Evolutionary conservation across 2,329 filamentous ascomycete species (phyloP).

Genomic region (Fusarium nisikadoi): DNA sequence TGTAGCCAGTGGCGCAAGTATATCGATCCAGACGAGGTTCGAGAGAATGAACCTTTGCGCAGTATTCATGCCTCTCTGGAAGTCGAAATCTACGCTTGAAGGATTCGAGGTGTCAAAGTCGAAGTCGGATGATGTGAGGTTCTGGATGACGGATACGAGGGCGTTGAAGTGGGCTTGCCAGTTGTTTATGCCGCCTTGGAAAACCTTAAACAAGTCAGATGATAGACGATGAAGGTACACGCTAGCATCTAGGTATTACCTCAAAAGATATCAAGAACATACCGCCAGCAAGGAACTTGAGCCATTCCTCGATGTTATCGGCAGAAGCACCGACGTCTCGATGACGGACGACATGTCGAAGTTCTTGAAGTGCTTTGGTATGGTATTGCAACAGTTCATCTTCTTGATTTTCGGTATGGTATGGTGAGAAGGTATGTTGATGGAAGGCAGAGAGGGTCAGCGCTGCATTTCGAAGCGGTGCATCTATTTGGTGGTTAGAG

Average conservation of each 20-base stretch:
- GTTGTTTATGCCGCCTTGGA: constrained; percentile 31
- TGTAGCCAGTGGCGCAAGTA: constrained; percentile 26
- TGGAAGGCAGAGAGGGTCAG: constrained; percentile 44
- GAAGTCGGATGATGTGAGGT: constrained; percentile 4
- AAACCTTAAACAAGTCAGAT: neutral
- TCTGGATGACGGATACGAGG: constrained; percentile 21
- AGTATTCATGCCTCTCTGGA: constrained; percentile 23
- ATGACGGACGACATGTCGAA: constrained; percentile 32
- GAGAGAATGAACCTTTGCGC: constrained; percentile 33
- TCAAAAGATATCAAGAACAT: constrained; percentile 44
- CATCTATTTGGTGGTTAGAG: constrained; percentile 11
- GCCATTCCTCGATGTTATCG: constrained; percentile 29
- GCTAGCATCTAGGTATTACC: constrained; percentile 4
- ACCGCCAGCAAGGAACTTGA: constrained; percentile 44
- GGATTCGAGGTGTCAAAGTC: neutral
- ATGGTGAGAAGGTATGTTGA: constrained; percentile 37
- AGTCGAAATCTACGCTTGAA: constrained; percentile 7
- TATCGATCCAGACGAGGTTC: constrained; percentile 38
- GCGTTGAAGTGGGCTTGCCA: constrained; percentile 39
- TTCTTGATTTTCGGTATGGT: constrained; percentile 32
- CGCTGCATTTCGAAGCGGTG: constrained; percentile 41
- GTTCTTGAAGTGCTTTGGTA: constrained; percentile 42
- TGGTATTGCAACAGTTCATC: constrained; percentile 39
- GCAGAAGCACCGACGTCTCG: constrained; percentile 15
- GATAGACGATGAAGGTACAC: too few species aligned